Percentiles rank a stretch among this genome's conserved stretches.
phyloP scores from a whole-genome alignment of 441 rosid species.

The Mallotus japonicus region DNA sequence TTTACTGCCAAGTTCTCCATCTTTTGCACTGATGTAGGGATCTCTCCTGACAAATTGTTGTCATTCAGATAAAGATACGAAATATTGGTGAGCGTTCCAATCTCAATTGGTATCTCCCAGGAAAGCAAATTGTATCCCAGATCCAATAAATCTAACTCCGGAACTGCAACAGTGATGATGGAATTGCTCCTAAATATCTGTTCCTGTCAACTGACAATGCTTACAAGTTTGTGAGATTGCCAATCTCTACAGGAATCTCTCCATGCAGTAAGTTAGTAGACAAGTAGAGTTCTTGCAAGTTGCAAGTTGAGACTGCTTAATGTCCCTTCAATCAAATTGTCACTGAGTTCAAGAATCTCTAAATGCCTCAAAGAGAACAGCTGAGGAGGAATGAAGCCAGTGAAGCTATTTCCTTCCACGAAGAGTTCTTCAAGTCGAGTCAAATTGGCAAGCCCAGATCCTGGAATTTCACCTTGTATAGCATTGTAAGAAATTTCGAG shows the following conservation, averaged over 20 bases:
- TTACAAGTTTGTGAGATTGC: constrained; percentile 14
- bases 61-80: background rate
- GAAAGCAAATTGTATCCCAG: background rate
- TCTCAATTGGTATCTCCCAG: constrained; percentile 2
- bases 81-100: constrained; percentile 3
- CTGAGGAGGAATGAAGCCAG: constrained; percentile 10
- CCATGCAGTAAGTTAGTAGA: too few species aligned
- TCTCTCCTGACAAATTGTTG: constrained; percentile 12
- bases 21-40: constrained; percentile 15
- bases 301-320: background rate
- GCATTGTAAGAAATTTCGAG: constrained; percentile 3
- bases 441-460: constrained; percentile 17
- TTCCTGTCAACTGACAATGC: constrained; percentile 16
- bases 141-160: background rate
- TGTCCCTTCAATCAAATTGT: constrained; percentile 27
- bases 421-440: background rate
- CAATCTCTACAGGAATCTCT: constrained; percentile 27
- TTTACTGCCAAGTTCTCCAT: background rate
- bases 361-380: constrained; percentile 26
- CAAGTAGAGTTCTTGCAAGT: too few species aligned
- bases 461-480: constrained; percentile 12
- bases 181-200: constrained; percentile 30
- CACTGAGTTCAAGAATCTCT: constrained; percentile 21
- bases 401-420: background rate
- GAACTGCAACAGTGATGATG: constrained; percentile 9